phyloP scores from a whole-genome alignment of 2,329 filamentous ascomycete species.

The Aspergillus neotritici region DNA sequence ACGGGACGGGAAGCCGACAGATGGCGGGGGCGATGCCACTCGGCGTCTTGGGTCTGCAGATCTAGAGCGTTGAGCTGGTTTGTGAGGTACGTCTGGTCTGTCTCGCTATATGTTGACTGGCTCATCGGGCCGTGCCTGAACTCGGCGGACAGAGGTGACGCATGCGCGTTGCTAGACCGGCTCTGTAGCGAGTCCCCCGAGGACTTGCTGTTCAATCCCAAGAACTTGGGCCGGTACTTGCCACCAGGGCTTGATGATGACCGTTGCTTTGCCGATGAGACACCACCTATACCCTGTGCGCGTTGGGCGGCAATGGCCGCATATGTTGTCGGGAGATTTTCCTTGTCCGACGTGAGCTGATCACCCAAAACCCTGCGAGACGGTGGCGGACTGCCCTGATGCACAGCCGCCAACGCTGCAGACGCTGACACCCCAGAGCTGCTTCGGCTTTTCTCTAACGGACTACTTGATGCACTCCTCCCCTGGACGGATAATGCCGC shows the following conservation, averaged over 20 bases:
- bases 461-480: conserved; percentile 26
- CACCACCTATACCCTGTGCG: conserved; percentile 11
- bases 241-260: conserved; percentile 17
- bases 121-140: conserved; percentile 20
- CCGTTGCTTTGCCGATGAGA: conserved; percentile 14
- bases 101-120: conserved; percentile 30
- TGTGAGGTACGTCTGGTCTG: conserved; percentile 19
- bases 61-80: conserved; percentile 17
- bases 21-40: conserved; percentile 7
- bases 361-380: conserved; percentile 9
- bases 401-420: conserved; percentile 34
- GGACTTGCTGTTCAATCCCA: conserved; percentile 22
- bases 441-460: conserved; percentile 12
- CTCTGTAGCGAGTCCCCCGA: conserved; percentile 29
- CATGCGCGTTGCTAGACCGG: conserved; percentile 20
- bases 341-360: conserved; percentile 13
- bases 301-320: conserved; percentile 27
- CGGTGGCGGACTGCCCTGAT: conserved; percentile 31
- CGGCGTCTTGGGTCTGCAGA: conserved; percentile 21
- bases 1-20: conserved; percentile 8
- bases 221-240: conserved; percentile 8
- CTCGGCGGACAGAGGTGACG: conserved; percentile 27
- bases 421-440: conserved; percentile 32
- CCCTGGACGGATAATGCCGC: conserved; percentile 24
- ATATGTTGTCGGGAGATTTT: conserved; percentile 32